Percentiles rank a stretch among this genome's conserved stretches.
Evolutionary conservation across 768 basidiomycete genomes (phyloP).

Genomic region (Boletus reticuloceps): DNA sequence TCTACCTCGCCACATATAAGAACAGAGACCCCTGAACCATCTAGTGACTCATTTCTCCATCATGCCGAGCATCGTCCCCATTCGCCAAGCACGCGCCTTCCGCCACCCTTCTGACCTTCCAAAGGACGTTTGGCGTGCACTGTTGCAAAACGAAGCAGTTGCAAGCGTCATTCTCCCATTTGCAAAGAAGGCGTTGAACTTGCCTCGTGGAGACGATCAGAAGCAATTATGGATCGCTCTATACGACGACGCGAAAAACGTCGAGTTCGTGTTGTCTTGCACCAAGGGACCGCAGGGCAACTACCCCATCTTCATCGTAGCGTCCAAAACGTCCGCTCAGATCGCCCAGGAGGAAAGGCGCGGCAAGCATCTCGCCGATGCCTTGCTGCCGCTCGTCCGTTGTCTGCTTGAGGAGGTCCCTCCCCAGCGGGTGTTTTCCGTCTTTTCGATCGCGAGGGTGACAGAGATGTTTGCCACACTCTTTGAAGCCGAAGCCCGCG

Average conservation of each 20-base stretch:
- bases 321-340: constrained; percentile 13
- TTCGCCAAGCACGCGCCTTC: constrained; percentile 4
- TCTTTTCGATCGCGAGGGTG: constrained; percentile 58
- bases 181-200: constrained; percentile 29
- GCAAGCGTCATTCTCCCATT: constrained; percentile 43
- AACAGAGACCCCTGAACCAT: background rate
- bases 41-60: background rate
- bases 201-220: background rate
- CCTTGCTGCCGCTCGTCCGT: constrained; percentile 8
- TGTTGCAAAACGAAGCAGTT: constrained; percentile 28
- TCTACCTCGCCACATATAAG: constrained; percentile 11
- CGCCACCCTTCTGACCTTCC: constrained; percentile 15
- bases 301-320: constrained; percentile 16
- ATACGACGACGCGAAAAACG: constrained; percentile 14
- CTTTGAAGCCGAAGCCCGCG: constrained; percentile 47
- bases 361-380: background rate
- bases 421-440: constrained; percentile 44
- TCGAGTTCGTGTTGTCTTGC: constrained; percentile 10
- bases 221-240: constrained; percentile 34
- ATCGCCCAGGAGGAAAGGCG: constrained; percentile 10
- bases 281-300: background rate
- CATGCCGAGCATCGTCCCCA: constrained; percentile 13
- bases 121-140: constrained; percentile 26
- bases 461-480: constrained; percentile 42
- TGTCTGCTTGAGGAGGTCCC: constrained; percentile 13